These are phyloP conservation scores for Solanum raphanifolium DNA, from an alignment of 257 asterid genomes.

Conservation along the genomic window DNA sequence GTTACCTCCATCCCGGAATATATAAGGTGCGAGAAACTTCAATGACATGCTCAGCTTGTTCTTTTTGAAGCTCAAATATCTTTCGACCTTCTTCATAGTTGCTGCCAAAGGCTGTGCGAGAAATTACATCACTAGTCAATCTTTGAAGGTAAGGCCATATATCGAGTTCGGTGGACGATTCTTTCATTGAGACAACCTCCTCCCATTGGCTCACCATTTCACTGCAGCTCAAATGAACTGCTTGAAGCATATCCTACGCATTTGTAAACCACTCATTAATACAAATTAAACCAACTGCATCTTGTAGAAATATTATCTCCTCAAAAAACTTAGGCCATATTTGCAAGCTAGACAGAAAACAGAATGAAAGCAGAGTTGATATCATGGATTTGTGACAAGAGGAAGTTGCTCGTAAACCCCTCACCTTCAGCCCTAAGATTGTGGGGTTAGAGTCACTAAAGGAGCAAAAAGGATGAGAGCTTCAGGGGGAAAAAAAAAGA, in stretches of 20 bases:
- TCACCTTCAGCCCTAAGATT: neutral
- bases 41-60: slow-evolving; percentile 23
- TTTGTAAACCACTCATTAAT: neutral
- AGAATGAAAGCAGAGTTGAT: neutral
- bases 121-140: slow-evolving; percentile 25
- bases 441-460: neutral
- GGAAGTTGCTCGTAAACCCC: neutral
- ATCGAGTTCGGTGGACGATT: slow-evolving; percentile 15
- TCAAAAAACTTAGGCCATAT: neutral
- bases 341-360: neutral
- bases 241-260: slow-evolving; percentile 31
- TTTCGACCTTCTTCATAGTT: slow-evolving; percentile 40
- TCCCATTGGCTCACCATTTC: slow-evolving; percentile 36
- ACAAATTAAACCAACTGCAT: neutral
- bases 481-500: too few species aligned
- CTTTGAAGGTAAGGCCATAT: slow-evolving; percentile 37
- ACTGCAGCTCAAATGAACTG: slow-evolving; percentile 17
- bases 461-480: neutral
- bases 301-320: neutral
- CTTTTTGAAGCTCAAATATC: slow-evolving; percentile 31
- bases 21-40: slow-evolving; percentile 7
- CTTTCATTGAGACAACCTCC: slow-evolving; percentile 1
- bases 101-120: slow-evolving; percentile 45
- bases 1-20: slow-evolving; percentile 36
- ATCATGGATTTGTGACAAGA: neutral